Evolutionary conservation across 495 filamentous ascomycete genomes (phyloP), one percentile per base, ranked within the genome.

Genomic region (Hypoxylon cercidicola): DNA sequence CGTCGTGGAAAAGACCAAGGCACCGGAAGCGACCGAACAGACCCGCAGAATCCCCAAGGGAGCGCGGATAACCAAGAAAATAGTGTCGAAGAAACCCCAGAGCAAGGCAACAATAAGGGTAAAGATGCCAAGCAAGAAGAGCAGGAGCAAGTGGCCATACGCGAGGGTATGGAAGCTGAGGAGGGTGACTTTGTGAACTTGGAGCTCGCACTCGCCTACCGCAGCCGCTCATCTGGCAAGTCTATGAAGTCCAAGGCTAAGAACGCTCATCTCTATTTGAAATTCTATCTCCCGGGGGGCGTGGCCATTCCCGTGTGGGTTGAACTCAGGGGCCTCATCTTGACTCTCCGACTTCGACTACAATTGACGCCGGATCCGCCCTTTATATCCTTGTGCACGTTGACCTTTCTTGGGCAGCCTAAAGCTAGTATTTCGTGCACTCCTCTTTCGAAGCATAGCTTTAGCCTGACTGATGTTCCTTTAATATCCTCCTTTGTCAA

Each of bases 341-440:
- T 89, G 10, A 87, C 83, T 16, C 78, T 89, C 71, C 82, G 89
- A 11, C 59, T 90, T 6, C 83, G 88, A 23, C 79, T 91, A 15
- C 89, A 91, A 61, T 78, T 91, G 3, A 86, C 83, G 12, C 89
- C 89, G 3, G 89, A 91, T 66, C 89, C 89, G 3, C 89, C 89
- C 0, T 91, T 91, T 74, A 83, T 91, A 71, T 79, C 84, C 37
- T 78, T 91, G 7, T 88, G 84, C 64, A 91, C 89, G 0, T 68
- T 91, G 48, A 90, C 88, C 0, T 86, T 91, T 62, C 83, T 91
- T n/a, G 89, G 89, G n/a, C 89, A 91, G 70, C 89, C 89, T 0
- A 84, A 85, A 65, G 89, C 87, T n/a, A 84, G 88, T 53, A 71
- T 92, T 2, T 85, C 86, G 0, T 91, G 89, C 62, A 79, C 85